phyloP scores from a whole-genome alignment of 1,139 yeast species.

The Zygotorulaspora mrakii region DNA sequence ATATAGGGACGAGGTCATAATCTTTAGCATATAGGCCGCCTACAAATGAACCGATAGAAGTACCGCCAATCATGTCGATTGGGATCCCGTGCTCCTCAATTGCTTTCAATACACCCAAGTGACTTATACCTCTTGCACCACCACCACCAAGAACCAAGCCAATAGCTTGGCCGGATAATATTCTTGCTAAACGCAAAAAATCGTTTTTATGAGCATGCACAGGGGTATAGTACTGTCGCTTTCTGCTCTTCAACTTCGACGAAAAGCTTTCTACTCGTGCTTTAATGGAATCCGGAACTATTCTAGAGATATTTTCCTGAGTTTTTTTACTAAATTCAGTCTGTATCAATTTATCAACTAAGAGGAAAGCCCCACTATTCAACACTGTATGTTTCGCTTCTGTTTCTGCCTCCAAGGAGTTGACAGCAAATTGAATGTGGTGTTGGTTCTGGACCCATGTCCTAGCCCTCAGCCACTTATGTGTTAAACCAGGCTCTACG shows the following conservation, averaged over 20 bases:
- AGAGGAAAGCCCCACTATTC: constrained; percentile 20
- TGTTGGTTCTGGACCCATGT: constrained; percentile 93
- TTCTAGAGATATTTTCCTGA: constrained; percentile 32
- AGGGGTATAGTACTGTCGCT: constrained; percentile 41
- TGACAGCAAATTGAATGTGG: constrained; percentile 57
- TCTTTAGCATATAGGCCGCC: constrained; percentile 95
- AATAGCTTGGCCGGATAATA: constrained; percentile 86
- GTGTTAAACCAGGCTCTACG: constrained; percentile 82
- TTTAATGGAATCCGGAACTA: constrained; percentile 36
- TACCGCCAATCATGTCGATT: constrained; percentile 90
- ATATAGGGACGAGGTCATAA: constrained; percentile 84
- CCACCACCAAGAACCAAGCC: constrained; percentile 97
- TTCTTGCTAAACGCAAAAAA: constrained; percentile 81
- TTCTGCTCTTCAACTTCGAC: constrained; percentile 29
- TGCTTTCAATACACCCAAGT: constrained; percentile 87
- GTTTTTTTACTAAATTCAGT: constrained; percentile 34
- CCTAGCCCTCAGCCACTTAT: constrained; percentile 77
- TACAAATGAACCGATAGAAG: constrained; percentile 92
- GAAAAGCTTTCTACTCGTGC: constrained; percentile 36
- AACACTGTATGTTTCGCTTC: constrained; percentile 16
- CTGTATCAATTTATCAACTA: constrained; percentile 32
- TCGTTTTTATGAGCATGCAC: constrained; percentile 74
- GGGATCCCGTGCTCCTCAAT: constrained; percentile 94
- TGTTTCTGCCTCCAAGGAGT: constrained; percentile 15
- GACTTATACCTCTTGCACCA: constrained; percentile 93